Percentiles rank a stretch among this genome's conserved stretches.
Conservation (phyloP, 352 stramenopile genomes). For the Thalassiosira delicatula region DNA sequence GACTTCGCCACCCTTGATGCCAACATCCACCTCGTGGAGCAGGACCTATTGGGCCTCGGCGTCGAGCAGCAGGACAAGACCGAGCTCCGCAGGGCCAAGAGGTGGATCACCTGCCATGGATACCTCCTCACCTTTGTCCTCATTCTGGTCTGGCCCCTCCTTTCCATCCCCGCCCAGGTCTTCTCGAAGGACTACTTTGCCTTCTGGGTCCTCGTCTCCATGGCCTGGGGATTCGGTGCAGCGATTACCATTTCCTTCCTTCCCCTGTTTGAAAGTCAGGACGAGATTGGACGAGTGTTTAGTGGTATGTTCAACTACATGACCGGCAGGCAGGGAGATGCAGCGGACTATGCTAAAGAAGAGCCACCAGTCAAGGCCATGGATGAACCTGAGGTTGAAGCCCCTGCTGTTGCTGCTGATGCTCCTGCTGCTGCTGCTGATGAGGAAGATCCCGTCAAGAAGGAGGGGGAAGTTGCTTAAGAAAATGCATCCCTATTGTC, state of each 20-base stretch:
- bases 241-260: conserved; percentile 83
- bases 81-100: conserved; percentile 70
- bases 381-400: conserved; percentile 20
- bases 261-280: conserved; percentile 80
- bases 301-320: conserved; percentile 63
- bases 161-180: conserved; percentile 84
- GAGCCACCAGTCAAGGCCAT: conserved; percentile 51
- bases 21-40: conserved; percentile 83
- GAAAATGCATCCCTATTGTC: too few species aligned
- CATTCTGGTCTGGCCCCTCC: conserved; percentile 85
- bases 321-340: conserved; percentile 33
- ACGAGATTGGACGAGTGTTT: conserved; percentile 74
- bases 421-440: too few species aligned
- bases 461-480: too few species aligned
- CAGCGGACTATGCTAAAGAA: conserved; percentile 26
- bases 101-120: conserved; percentile 84
- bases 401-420: background rate
- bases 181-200: conserved; percentile 86
- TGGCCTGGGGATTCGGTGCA: conserved; percentile 85
- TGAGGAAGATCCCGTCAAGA: too few species aligned
- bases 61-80: conserved; percentile 78
- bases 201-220: conserved; percentile 87
- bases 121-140: conserved; percentile 85
- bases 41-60: conserved; percentile 79
- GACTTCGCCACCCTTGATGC: conserved; percentile 78